Conservation (phyloP, 208 protist species). For the Crithidia expoeki region DNA sequence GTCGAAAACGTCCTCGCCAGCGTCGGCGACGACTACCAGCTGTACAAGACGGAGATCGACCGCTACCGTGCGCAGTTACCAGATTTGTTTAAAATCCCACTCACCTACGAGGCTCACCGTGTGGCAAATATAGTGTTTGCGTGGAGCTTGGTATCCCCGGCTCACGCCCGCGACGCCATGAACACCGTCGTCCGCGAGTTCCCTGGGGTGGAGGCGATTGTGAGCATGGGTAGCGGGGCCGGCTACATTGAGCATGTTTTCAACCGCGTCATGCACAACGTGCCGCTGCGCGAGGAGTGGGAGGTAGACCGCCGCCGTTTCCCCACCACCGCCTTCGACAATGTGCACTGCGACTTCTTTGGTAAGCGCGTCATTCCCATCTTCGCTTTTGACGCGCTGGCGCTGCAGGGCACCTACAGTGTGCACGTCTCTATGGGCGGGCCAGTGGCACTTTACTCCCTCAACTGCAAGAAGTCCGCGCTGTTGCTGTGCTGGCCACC, state of each 20-base stretch:
- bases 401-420: conserved; percentile 74
- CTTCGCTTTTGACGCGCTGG: conserved; percentile 86
- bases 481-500: conserved; percentile 90
- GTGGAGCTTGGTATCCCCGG: conserved; percentile 84
- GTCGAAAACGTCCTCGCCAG: conserved; percentile 61
- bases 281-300: conserved; percentile 39
- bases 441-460: conserved; percentile 75
- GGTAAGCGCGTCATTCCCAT: conserved; percentile 58
- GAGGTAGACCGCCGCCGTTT: conserved; percentile 37
- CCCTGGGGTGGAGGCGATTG: conserved; percentile 59
- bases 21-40: conserved; percentile 85
- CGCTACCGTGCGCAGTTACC: conserved; percentile 62
- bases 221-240: conserved; percentile 81
- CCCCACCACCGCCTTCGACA: conserved; percentile 63
- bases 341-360: conserved; percentile 60
- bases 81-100: conserved; percentile 81
- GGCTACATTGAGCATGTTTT: conserved; percentile 92
- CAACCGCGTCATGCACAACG: conserved; percentile 79
- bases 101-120: conserved; percentile 86
- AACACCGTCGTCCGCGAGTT: conserved; percentile 56
- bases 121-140: conserved; percentile 78
- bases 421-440: conserved; percentile 82
- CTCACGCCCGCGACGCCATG: conserved; percentile 69
- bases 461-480: conserved; percentile 65
- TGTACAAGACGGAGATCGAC: conserved; percentile 83